Evolutionary conservation across 176 grass and related monocot species (phyloP).

Genomic region (Phoenix roebelenii): DNA sequence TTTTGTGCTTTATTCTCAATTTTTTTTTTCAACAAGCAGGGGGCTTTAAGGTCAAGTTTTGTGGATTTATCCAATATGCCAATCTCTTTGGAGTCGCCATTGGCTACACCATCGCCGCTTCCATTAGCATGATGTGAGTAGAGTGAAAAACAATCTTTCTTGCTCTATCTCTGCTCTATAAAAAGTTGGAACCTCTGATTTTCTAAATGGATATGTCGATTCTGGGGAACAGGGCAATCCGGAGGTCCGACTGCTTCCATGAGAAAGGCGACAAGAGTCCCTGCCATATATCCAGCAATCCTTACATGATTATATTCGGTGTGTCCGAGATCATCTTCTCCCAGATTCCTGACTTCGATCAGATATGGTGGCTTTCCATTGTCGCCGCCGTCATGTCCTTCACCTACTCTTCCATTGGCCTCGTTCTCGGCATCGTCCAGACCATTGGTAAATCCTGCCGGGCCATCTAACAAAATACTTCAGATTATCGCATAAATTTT

Average conservation of each 20-base stretch:
- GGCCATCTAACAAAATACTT: no score
- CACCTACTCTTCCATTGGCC: conserved; percentile 59
- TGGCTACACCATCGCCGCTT: conserved; percentile 79
- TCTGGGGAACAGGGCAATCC: conserved; percentile 27
- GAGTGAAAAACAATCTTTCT: neutral
- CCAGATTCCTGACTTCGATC: conserved; percentile 57
- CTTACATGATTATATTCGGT: conserved; percentile 60
- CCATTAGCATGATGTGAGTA: conserved; percentile 59
- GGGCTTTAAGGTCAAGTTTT: conserved; percentile 47
- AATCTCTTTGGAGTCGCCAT: conserved; percentile 74
- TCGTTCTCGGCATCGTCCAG: conserved; percentile 41
- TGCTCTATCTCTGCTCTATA: neutral
- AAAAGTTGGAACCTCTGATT: neutral
- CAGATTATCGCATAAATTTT: no score
- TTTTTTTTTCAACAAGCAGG: neutral
- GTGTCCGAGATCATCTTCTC: conserved; percentile 39
- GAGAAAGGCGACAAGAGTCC: conserved; percentile 19
- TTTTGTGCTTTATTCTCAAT: neutral
- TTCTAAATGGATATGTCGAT: neutral
- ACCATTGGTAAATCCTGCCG: conserved; percentile 19
- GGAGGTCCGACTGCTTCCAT: conserved; percentile 51
- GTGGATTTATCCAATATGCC: conserved; percentile 56
- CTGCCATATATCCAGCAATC: conserved; percentile 42
- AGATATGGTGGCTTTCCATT: conserved; percentile 79
- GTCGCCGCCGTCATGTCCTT: conserved; percentile 65